Base-by-base conservation (phyloP, 106 monocot genomes). In the Hemerocallis citrina region DNA sequence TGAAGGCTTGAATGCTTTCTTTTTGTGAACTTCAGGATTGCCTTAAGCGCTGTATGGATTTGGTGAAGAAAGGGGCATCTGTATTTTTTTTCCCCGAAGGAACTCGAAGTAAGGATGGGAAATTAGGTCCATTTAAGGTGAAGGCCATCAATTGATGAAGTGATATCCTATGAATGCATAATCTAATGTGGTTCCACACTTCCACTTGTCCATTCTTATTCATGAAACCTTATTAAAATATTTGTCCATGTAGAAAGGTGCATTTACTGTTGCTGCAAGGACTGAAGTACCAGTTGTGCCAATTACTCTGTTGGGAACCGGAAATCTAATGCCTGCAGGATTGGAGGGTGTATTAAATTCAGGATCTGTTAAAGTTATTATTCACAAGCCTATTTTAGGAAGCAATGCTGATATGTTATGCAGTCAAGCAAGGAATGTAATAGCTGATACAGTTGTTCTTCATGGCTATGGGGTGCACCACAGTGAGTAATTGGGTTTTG, bases 41-140 rank as follows among this genome's bases (percentile, higher is more conserved):
- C 66, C 79, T 99, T 43, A 99, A 85, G 46, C 79, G 88, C 19
- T 88, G 88, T 32, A 80, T 99, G 23, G 85, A 88, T 39, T 74
- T 88, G 47, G 68, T 99, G 74, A 80, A 68, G 50, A 92, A 85
- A 61, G 98, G 92, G 9, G 82, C 85, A 31, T 99, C 92, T 68
- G 98, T 92, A 33, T 92, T 85, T 59, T 92, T 98, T 85, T 92
- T 99, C 85, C 92, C 98, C 19, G 92, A 99, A 46, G 92, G 98
- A 55, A 99, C 92, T 59, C 77, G 95, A 35, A 86, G 81, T 40
- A 90, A 84, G 64, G 95, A 95, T 87, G 83, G 89, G 23, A 90
- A 79, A 62, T 64, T 95, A 66, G 89, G 90, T 52, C 28, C 59
- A 19, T 95, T 95, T 54, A 95, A 90, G 95, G 95, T 87, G 61